Evolutionary conservation across 768 basidiomycete genomes (phyloP), one percentile per base, ranked within the genome.

Genomic region (Lanmaoa pseudosensibilis): DNA sequence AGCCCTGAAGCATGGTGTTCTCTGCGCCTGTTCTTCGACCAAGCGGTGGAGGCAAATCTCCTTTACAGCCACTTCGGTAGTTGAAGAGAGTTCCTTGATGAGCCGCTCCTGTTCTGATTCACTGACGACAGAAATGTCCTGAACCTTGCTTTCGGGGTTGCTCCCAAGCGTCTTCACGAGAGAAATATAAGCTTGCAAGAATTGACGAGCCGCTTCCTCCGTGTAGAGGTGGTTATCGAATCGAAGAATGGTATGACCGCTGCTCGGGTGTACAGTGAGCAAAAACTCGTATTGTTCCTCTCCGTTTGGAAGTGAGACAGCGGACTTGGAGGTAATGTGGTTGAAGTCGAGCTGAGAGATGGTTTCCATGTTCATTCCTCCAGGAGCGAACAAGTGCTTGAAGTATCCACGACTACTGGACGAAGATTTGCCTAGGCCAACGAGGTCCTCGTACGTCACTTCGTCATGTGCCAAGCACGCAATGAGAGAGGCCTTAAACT

Each of bases 391-490:
- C 27, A 70, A 52, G 51, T 70, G 69, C 47, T 70, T 70, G 61
- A 70, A 70, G 61, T 70, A 70, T 54, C 69, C 66, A 30, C 69
- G 69, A 18, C 50, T 56, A 18, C 59, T 47, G 15, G 65, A 52
- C 21, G 65, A 57, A 3, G 67, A 66, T 46, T 65, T 70, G 32
- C 65, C 65, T 13, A 69, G 58, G 21, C 52, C 51, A 45, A 70
- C 69, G 21, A 70, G 64, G 49, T 70, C 69, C 48, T 70, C 69
- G 39, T 69, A 70, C 4, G 65, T 71, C 27, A 67, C 69, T 21
- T 70, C 69, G 41, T 67, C 69, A 34, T 70, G 64, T 2, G 52
- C 51, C 34, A 71, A 52, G 52, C 61, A 61, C 2, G 52, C 44
- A 18, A 70, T 62, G 46, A 71, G 50, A 5, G 55, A n/a, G 7